Evolutionary conservation across 805 yeast genomes (phyloP), one percentile per base, ranked within the genome.

Genomic region (Kuraishia ogatae): DNA sequence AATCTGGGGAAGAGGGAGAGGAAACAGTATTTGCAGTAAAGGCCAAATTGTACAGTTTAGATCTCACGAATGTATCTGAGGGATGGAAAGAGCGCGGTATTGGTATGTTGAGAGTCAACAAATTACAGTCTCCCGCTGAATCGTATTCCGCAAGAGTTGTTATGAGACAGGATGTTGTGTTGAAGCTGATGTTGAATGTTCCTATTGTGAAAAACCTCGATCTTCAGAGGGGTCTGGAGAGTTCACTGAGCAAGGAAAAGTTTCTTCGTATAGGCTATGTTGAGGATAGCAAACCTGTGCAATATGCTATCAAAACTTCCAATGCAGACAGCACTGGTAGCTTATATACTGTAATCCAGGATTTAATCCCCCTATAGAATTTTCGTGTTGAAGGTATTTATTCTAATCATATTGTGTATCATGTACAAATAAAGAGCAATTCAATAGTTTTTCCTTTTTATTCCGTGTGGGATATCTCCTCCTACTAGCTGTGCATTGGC

Each of bases 11-110:
- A 68, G 99, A 94, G 68, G 76, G 82, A 55, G 99, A 94, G 66
- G 75, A 74, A 39, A 80, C 87, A 0, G 65, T 85, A 7, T 89
- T 81, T 66, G 81, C 82, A 50, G 79, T 87, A 46, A 83, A 86
- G 51, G 89, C 96, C 2, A 89, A 92, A 64, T 72, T 94, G 26
- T 94, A 92, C 66, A 83, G 81, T 29, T 71, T 89, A 61, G 87
- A 88, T 62, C 72, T 92, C 29, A 72, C 84, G 0, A 79, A 83
- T 43, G 75, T 87, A 2, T 67, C 79, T 8, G 82, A 78, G 19
- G 97, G 97, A 1, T 94, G 99, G 99, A 94, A 89, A 67, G 99
- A 94, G 70, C 82, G 94, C 64, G 99, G 99, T 23, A 77, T 87
- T 48, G 99, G 99, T 1, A 78, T 82, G 3, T 71, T 94, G n/a